A percentile compares a stretch with the other conserved stretches of the same genome.
These are phyloP conservation scores for Gossypium bickii DNA, from an alignment of 345 rosid species.

Conservation along the genomic window DNA sequence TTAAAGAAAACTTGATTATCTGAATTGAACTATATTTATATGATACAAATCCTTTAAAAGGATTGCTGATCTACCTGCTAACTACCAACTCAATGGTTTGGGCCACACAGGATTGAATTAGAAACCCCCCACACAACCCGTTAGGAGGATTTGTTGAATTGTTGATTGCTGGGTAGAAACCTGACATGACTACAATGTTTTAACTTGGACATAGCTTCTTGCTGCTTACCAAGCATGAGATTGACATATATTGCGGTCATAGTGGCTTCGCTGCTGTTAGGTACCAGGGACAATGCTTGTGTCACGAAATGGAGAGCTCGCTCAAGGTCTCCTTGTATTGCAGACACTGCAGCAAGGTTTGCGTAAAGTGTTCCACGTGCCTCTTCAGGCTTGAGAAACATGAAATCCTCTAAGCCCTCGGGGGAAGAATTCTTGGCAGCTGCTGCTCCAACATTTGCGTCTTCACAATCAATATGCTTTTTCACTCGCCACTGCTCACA, in stretches of 20 bases:
- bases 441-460: constrained; percentile 41
- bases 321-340: constrained; percentile 70
- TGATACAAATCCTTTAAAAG: constrained; percentile 61
- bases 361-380: constrained; percentile 53
- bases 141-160: constrained; percentile 26
- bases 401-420: constrained; percentile 29
- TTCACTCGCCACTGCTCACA: constrained; percentile 52
- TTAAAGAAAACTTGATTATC: constrained; percentile 37
- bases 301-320: constrained; percentile 54
- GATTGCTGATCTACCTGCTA: constrained; percentile 48
- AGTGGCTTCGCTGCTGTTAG: constrained; percentile 60
- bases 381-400: constrained; percentile 74
- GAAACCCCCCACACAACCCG: constrained; percentile 22
- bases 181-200: constrained; percentile 51
- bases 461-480: constrained; percentile 58
- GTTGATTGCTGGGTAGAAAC: constrained; percentile 46
- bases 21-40: constrained; percentile 48
- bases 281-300: constrained; percentile 55
- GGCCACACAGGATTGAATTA: constrained; percentile 23
- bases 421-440: constrained; percentile 29
- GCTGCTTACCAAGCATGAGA: constrained; percentile 65
- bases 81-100: constrained; percentile 25
- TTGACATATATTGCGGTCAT: constrained; percentile 77
- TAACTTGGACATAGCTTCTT: constrained; percentile 50
- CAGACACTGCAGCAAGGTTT: constrained; percentile 37